phyloP scores from a whole-genome alignment of 176 grass and related monocot genomes.

The Ampelocalamus luodianensis region DNA sequence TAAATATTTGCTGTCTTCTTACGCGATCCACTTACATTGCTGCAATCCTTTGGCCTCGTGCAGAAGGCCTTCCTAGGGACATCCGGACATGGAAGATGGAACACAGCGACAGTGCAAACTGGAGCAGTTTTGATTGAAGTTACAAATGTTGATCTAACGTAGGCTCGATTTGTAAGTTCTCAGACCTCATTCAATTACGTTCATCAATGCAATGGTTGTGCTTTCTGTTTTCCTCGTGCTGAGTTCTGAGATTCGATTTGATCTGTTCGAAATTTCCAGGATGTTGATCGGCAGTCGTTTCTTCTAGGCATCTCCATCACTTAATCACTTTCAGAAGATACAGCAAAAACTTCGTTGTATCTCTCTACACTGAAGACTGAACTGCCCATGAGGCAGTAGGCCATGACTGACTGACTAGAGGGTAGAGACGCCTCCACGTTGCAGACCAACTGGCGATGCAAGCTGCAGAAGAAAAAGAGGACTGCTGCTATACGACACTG shows the following conservation, averaged over 20 bases:
- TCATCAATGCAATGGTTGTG: neutral
- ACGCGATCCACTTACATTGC: too few relatives aligned
- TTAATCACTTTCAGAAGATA: neutral
- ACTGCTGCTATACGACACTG: neutral
- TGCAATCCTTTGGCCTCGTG: neutral
- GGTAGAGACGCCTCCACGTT: neutral
- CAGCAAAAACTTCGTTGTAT: neutral
- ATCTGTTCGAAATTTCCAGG: neutral
- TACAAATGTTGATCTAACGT: neutral
- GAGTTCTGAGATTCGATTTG: neutral
- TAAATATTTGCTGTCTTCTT: neutral
- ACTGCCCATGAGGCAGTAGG: too few relatives aligned
- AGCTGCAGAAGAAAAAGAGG: neutral
- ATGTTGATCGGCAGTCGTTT: neutral
- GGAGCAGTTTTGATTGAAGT: neutral
- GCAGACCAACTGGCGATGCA: neutral
- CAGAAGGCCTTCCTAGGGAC: neutral
- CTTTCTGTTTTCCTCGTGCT: neutral
- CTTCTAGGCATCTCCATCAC: neutral
- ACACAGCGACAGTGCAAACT: neutral
- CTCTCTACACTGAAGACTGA: too few relatives aligned
- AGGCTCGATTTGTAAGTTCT: neutral
- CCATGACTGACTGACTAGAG: too few relatives aligned
- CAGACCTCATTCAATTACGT: neutral
- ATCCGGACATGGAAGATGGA: neutral